These are phyloP conservation scores for Lecanicillium sp. DNA, from an alignment of 2,329 filamentous ascomycete genomes.

Conservation along the genomic window DNA sequence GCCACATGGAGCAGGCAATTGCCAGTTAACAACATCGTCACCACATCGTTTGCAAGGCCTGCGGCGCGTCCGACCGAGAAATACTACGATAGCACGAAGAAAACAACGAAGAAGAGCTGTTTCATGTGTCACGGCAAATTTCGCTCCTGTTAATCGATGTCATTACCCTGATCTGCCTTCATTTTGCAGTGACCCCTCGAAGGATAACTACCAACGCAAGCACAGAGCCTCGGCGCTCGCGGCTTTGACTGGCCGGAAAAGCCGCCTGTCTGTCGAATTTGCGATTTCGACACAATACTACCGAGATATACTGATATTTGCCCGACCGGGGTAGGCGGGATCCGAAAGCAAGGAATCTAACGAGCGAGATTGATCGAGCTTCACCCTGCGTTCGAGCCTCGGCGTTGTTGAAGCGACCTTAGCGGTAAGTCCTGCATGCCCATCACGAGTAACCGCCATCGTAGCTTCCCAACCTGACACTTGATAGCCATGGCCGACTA, in stretches of 20 bases:
- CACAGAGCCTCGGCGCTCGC: not conserved
- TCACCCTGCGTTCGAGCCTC: not conserved
- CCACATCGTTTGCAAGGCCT: not conserved
- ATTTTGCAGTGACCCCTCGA: not conserved
- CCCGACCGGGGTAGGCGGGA: too few relatives aligned
- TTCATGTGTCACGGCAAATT: not conserved
- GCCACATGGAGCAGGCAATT: conserved; percentile 9
- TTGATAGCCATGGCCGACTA: conserved; percentile 50
- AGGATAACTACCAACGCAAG: conserved; percentile 1
- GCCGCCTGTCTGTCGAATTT: not conserved
- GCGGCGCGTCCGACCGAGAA: conserved; percentile 1
- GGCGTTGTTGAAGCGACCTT: not conserved
- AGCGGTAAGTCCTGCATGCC: too few relatives aligned
- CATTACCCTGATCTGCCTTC: not conserved
- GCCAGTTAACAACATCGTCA: conserved; percentile 6
- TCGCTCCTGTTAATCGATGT: not conserved
- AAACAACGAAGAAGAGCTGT: not conserved
- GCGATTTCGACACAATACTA: too few relatives aligned
- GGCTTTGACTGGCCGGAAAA: not conserved
- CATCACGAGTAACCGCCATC: too few relatives aligned
- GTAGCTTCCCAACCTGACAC: too few relatives aligned
- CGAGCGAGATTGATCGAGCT: too few relatives aligned
- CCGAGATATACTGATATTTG: too few relatives aligned
- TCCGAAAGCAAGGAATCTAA: too few relatives aligned
- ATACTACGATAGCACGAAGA: conserved; percentile 4